Evolutionary conservation across 1,284 basidiomycete species (phyloP).

Genomic region (Marasmius sp.): DNA sequence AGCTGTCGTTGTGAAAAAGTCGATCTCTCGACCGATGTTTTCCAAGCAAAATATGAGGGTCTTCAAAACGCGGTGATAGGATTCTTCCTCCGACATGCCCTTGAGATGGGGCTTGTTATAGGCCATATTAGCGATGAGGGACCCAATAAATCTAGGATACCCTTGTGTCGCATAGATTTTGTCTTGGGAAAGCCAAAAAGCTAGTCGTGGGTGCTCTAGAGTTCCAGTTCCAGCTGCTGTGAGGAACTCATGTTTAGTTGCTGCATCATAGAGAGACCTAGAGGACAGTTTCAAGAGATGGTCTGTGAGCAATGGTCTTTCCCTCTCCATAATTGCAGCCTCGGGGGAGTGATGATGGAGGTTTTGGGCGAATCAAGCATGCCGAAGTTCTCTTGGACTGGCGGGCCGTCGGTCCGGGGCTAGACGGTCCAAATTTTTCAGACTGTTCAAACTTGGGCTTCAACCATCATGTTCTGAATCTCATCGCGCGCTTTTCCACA

Average conservation of each 20-base stretch:
- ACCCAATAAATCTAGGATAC: conserved; percentile 64
- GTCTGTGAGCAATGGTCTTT: conserved; percentile 23
- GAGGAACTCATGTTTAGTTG: conserved; percentile 59
- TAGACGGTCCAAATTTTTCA: too few relatives aligned
- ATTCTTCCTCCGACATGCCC: conserved; percentile 32
- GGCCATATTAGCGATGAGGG: conserved; percentile 56
- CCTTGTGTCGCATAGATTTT: conserved; percentile 69
- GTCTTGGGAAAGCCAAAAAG: conserved; percentile 68
- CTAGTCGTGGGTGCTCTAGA: conserved; percentile 46
- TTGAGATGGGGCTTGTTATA: conserved; percentile 36
- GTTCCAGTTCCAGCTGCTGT: conserved; percentile 48
- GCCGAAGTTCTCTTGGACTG: too few relatives aligned
- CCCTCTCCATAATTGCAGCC: too few relatives aligned
- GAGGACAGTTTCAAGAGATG: conserved; percentile 38
- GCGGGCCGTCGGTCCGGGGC: too few relatives aligned
- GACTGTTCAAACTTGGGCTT: too few relatives aligned
- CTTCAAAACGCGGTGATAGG: conserved; percentile 46
- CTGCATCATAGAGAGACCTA: conserved; percentile 39
- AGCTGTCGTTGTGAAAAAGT: conserved; percentile 60
- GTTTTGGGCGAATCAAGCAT: too few relatives aligned
- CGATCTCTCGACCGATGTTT: conserved; percentile 60
- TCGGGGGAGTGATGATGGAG: too few relatives aligned
- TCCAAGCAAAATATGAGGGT: conserved; percentile 51
- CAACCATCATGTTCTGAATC: too few relatives aligned
- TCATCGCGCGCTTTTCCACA: too few relatives aligned